Base-by-base conservation (phyloP, 2,329 filamentous ascomycete genomes). In the Boeremia lycopersici region DNA sequence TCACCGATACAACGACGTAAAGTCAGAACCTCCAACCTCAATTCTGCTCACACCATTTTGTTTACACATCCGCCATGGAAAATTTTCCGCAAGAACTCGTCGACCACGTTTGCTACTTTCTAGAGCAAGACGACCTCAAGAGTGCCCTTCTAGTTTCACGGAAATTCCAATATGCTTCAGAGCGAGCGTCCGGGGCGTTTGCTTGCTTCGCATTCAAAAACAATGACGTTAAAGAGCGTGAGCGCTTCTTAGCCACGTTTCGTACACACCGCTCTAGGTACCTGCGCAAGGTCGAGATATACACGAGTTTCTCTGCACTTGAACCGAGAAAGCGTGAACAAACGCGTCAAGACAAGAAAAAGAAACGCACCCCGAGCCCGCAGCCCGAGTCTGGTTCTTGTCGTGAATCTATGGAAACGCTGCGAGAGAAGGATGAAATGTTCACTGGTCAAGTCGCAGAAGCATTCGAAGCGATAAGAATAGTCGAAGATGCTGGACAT, bases 41-140 rank as follows among this genome's bases (percentile, higher is more conserved):
- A 31, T 23, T 19, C 10, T 43, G 40, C 28, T 6, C n/a, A 31
- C 28, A 33, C 31, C 15, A 15, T 28, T 29, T 17, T 25, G 17
- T 26, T 15, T 31, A 6, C 13, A 15, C 15, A 43, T 31, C 15
- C 34, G 15, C 23, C 28, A 57, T 57, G 48, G 15, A 39, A 2
- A 52, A 40, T 12, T 11, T 57, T 6, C 45, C 54, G n/a, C 54
- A 49, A 35, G 54, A 53, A 19, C 15, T 57, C 3, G 12, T 53
- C 19, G 44, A 53, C 35, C 48, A 31, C 12, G 29, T 53, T n/a
- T 40, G 44, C 35, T 30, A 19, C 4, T 29, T 45, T 15, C 30
- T 53, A 13, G 39, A 40, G 6, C 23, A 4, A 26, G 28, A 46
- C 2, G 34, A 53, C 38, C 40, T 57, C 12, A 49, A 47, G 31